These are phyloP conservation scores for Mantamonas sphyraenae DNA, from an alignment of 78 protist genomes.

Conservation along the genomic window DNA sequence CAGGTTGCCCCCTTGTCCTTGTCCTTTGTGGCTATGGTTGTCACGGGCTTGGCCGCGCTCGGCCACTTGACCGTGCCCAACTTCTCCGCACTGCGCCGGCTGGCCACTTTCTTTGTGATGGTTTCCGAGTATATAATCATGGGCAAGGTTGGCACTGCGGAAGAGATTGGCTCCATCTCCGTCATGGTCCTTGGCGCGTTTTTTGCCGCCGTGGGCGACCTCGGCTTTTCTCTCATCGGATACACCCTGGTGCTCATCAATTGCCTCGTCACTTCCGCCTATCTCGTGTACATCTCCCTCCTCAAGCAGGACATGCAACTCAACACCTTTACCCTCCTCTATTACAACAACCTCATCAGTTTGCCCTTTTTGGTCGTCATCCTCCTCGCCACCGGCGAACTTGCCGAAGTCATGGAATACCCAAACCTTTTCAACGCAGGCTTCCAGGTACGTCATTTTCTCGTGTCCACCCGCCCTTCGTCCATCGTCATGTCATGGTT, in stretches of 20 bases:
- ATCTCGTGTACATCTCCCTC: constrained; percentile 40
- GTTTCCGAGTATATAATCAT: constrained; percentile 30
- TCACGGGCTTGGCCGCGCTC: constrained; percentile 53
- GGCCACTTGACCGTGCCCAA: constrained; percentile 47
- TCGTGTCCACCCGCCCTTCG: too few species aligned
- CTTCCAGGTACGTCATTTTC: constrained; percentile 38
- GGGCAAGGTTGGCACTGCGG: constrained; percentile 38
- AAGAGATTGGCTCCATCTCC: constrained; percentile 36
- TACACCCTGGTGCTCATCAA: constrained; percentile 42
- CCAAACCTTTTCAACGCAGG: constrained; percentile 28
- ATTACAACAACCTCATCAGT: constrained; percentile 46
- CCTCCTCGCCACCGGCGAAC: constrained; percentile 26
- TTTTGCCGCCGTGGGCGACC: constrained; percentile 56
- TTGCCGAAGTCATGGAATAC: constrained; percentile 15
- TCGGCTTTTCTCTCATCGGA: constrained; percentile 45
- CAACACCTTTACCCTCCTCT: constrained; percentile 47
- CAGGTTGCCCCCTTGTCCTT: constrained; percentile 45
- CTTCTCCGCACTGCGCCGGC: constrained; percentile 43
- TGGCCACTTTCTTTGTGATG: constrained; percentile 53
- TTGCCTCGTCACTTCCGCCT: constrained; percentile 60
- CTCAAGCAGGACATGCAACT: constrained; percentile 29
- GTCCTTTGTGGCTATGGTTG: constrained; percentile 51
- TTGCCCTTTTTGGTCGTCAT: constrained; percentile 37
- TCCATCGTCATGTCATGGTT: too few species aligned
- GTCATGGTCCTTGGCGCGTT: constrained; percentile 62